Conservation (phyloP, 495 filamentous ascomycete species). For the Neohortaea acidophila region DNA sequence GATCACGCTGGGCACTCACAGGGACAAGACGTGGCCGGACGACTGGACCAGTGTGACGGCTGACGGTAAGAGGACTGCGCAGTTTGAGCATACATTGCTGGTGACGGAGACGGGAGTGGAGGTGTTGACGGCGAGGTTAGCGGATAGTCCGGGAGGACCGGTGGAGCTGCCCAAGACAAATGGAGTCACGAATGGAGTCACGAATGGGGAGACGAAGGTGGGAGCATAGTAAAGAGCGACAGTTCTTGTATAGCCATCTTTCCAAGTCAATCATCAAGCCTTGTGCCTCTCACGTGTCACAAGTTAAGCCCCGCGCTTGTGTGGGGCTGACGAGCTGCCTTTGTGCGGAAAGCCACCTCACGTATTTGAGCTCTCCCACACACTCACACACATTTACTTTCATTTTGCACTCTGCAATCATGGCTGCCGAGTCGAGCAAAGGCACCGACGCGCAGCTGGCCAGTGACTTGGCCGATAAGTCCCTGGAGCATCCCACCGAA, state of each 20-base stretch:
- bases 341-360: no score
- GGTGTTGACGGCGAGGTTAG: conserved; percentile 68
- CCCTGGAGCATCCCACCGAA: background rate
- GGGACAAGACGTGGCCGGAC: conserved; percentile 33
- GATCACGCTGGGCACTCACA: conserved; percentile 29
- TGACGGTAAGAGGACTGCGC: conserved; percentile 28
- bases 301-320: no score
- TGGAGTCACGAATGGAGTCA: conserved; percentile 10
- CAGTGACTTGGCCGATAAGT: conserved; percentile 5
- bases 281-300: no score
- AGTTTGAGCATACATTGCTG: conserved; percentile 73
- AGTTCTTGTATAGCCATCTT: background rate
- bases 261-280: no score
- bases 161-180: conserved; percentile 45
- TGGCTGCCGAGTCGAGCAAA: conserved; percentile 1
- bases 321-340: background rate
- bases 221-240: no score
- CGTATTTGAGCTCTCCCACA: no score
- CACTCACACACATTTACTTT: no score
- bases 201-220: conserved; percentile 1
- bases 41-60: conserved; percentile 33
- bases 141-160: conserved; percentile 72
- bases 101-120: conserved; percentile 92
- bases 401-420: no score
- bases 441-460: background rate